These are phyloP conservation scores for Phialophora chinensis DNA, from an alignment of 2,329 filamentous ascomycete species.

Conservation along the genomic window DNA sequence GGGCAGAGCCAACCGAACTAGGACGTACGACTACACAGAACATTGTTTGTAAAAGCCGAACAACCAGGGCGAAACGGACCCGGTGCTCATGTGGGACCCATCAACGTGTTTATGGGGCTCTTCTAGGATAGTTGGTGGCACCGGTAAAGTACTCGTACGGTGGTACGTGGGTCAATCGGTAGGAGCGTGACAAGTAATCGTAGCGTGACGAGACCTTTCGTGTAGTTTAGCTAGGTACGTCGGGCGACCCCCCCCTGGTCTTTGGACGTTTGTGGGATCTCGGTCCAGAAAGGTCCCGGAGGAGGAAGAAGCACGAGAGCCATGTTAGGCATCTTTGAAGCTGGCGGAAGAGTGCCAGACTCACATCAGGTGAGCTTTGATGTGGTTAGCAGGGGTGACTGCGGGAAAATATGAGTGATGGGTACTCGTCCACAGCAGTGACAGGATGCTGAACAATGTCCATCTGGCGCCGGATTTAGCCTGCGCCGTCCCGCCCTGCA, in stretches of 20 bases:
- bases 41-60: not conserved
- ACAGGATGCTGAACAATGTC: not conserved
- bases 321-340: not conserved
- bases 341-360: not conserved
- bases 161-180: not conserved
- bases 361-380: not conserved
- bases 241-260: not conserved
- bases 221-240: not conserved
- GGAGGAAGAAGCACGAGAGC: not conserved
- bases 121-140: not conserved
- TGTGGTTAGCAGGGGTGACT: not conserved
- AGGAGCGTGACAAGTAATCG: not conserved
- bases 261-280: too few relatives aligned
- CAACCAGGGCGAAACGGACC: constrained; percentile 13
- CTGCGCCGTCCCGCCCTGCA: not conserved
- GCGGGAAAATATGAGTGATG: not conserved
- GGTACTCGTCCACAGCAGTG: too few relatives aligned
- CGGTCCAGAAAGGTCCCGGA: not conserved
- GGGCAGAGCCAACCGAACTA: not conserved
- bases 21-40: not conserved
- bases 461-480: not conserved
- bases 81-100: constrained; percentile 12
- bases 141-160: not conserved
- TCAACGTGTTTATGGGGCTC: not conserved
- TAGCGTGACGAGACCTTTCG: not conserved